A percentile compares a stretch with the other conserved stretches of the same genome.
Conservation (phyloP, 352 stramenopile genomes). For the Pythium sukuiense region DNA sequence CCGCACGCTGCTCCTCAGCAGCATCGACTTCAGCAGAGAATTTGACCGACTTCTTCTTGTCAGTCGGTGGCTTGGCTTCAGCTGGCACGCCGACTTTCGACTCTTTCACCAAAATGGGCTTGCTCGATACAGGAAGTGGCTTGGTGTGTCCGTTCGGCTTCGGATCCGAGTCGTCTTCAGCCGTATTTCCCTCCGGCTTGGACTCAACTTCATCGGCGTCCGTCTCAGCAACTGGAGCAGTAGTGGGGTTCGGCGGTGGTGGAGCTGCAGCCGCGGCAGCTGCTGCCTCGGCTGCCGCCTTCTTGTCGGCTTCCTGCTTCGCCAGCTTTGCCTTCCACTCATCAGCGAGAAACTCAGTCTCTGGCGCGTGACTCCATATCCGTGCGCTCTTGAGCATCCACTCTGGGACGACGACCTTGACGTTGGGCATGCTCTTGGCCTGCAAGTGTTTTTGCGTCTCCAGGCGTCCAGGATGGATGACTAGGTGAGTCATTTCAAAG, state of each 20-base stretch:
- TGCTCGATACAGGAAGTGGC: not conserved
- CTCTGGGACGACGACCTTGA: slow-evolving; percentile 70
- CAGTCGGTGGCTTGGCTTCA: not conserved
- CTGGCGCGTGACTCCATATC: slow-evolving; percentile 58
- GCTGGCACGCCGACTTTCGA: slow-evolving; percentile 24
- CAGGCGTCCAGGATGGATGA: slow-evolving; percentile 78
- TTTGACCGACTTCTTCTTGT: slow-evolving; percentile 58
- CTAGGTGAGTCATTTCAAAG: slow-evolving; percentile 81
- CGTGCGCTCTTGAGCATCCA: slow-evolving; percentile 82
- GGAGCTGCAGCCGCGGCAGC: slow-evolving; percentile 10
- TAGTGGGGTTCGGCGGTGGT: slow-evolving; percentile 3
- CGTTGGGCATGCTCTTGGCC: slow-evolving; percentile 56
- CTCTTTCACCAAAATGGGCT: slow-evolving; percentile 27
- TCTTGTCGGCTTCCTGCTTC: slow-evolving; percentile 5
- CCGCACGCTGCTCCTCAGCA: slow-evolving; percentile 16
- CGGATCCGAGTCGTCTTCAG: not conserved
- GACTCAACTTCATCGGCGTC: slow-evolving; percentile 1
- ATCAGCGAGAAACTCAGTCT: slow-evolving; percentile 71
- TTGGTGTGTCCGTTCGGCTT: not conserved
- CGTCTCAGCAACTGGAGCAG: not conserved
- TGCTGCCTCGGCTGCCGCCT: slow-evolving; percentile 11
- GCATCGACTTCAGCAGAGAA: slow-evolving; percentile 45
- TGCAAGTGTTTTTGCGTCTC: slow-evolving; percentile 83
- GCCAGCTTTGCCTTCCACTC: slow-evolving; percentile 54
- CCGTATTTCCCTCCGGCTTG: not conserved